phyloP scores from a whole-genome alignment of 2,329 filamentous ascomycete species.

The Pseudomassariella vexata region DNA sequence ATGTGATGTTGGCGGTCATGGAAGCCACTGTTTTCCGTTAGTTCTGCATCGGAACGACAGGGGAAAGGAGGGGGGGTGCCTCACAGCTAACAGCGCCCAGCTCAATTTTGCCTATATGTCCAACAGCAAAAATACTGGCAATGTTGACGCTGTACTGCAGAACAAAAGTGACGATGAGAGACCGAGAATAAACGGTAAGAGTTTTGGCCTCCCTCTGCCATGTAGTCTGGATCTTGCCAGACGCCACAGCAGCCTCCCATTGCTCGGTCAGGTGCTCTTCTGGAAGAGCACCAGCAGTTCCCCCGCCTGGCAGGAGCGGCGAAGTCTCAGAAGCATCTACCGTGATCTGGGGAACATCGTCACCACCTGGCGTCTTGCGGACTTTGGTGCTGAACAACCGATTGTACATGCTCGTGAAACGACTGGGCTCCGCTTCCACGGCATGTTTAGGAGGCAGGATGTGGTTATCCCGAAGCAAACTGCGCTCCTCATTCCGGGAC shows the following conservation, averaged over 20 bases:
- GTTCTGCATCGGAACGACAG: constrained; percentile 3
- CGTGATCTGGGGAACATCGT: constrained; percentile 29
- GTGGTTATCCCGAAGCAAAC: constrained; percentile 60
- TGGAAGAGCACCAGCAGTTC: constrained; percentile 37
- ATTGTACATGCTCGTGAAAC: constrained; percentile 33
- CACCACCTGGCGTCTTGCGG: constrained; percentile 30
- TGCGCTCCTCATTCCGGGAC: constrained; percentile 52
- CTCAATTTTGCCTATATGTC: constrained; percentile 66
- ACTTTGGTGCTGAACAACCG: constrained; percentile 52
- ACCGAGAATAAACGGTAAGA: constrained; percentile 63
- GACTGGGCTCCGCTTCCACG: constrained; percentile 23
- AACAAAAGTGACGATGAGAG: constrained; percentile 68
- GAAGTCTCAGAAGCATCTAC: constrained; percentile 32
- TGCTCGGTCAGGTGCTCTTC: constrained; percentile 61
- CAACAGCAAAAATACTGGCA: constrained; percentile 72
- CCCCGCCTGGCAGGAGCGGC: constrained; percentile 35
- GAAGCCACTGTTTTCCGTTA: constrained; percentile 47
- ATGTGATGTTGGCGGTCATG: constrained; percentile 77
- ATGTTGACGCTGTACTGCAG: constrained; percentile 84
- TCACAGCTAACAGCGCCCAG: constrained; percentile 56
- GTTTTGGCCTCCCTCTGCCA: constrained; percentile 89
- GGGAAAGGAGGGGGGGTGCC: constrained; percentile 8
- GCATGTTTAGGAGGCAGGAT: constrained; percentile 56
- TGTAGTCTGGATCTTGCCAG: constrained; percentile 78
- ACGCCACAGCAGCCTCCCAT: constrained; percentile 80